Evolutionary conservation across 495 filamentous ascomycete genomes (phyloP), one percentile per base, ranked within the genome.

Genomic region (Neurospora hispaniola): DNA sequence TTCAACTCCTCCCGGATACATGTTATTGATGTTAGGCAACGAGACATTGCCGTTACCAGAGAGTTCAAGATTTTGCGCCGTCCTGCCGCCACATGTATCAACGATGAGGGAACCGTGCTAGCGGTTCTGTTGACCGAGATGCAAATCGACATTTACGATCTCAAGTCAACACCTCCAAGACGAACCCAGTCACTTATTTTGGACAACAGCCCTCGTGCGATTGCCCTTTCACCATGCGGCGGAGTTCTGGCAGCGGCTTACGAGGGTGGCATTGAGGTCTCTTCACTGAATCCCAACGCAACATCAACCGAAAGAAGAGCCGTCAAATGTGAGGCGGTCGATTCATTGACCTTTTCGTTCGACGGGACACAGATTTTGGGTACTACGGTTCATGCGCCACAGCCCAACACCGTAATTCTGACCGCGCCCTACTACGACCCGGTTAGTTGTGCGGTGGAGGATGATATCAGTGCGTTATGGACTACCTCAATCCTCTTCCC

Each of bases 401-500:
- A 87, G 48, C 89, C 89, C 27, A 90, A 88, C 74, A 92, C 93
- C 0, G 92, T 96, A 16, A 88, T 93, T 72, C 85, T 96, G 18
- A 92, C 91, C 0, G 93, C 92, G 7, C 93, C 93, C 11, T 94
- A 94, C 77, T 93, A 93, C 76, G 87, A 89, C 72, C 87, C 86
- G 18, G 86, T 84, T 1, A 83, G 79, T 62, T 85, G 86, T 66
- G 79, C 88, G 72, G 88, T 88, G 11, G 84, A 88, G 66, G 90
- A 93, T 73, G 85, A 89, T 71, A 86, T 95, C 46, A 92, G 90
- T 77, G 90, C 89, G 8, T 85, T 95, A 77, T 96, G 93, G 93
- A 96, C 93, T 59, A 94, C 93, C 1, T 94, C 94, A 48, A 94
- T 96, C 39, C 82, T 96, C 1, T 96, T 96, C 69, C 93, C 93